Conservation (phyloP, 768 basidiomycete genomes). For the Termitomyces sp. region DNA sequence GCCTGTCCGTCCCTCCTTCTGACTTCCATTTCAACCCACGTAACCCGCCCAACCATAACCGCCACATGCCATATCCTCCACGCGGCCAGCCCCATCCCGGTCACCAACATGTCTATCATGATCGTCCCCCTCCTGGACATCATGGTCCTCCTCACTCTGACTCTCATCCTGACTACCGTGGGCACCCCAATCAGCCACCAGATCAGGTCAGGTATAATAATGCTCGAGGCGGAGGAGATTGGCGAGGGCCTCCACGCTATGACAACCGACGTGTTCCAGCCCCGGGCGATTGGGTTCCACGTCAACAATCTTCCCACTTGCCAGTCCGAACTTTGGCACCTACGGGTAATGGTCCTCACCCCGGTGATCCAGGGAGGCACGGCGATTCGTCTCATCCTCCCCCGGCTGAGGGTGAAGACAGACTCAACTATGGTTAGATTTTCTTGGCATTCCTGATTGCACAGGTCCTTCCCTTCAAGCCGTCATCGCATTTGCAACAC, state of each 20-base stretch:
- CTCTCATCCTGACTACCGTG: neutral
- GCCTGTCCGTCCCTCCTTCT: conserved; percentile 20
- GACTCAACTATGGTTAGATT: conserved; percentile 17
- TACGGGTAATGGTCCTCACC: neutral
- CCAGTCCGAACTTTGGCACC: conserved; percentile 8
- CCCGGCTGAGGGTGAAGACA: conserved; percentile 2
- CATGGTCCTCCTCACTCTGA: neutral
- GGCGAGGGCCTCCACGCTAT: neutral
- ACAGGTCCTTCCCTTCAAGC: neutral
- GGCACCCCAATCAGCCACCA: neutral
- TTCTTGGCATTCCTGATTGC: neutral
- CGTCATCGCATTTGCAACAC: neutral
- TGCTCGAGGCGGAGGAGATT: neutral
- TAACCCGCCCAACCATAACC: conserved; percentile 1
- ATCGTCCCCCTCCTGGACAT: neutral
- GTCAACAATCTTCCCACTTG: neutral
- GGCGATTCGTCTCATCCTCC: conserved; percentile 4
- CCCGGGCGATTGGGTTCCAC: neutral
- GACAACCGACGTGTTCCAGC: neutral
- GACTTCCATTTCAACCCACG: conserved; percentile 4
- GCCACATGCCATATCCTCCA: conserved; percentile 8
- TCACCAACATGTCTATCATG: neutral
- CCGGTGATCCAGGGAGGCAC: conserved; percentile 3
- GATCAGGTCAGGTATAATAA: conserved; percentile 2
- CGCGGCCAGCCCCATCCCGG: neutral